Conservation (phyloP, 2,329 filamentous ascomycete genomes). For the Waltergamsia citrina region DNA sequence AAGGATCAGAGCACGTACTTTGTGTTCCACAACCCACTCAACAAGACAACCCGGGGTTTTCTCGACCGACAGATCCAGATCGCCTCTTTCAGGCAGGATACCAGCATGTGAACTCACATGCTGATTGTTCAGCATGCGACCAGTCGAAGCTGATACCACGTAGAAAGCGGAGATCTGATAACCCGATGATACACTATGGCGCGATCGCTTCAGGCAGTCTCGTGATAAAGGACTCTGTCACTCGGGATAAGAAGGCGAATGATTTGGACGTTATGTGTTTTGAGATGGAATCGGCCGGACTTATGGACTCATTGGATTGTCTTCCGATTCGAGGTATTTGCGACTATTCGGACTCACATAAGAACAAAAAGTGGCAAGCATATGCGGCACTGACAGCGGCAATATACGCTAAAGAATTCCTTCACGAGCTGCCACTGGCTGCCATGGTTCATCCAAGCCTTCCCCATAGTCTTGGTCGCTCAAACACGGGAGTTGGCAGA, state of each 20-base stretch:
- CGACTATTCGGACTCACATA: constrained; percentile 28
- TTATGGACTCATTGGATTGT: constrained; percentile 15
- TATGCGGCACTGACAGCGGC: constrained; percentile 24
- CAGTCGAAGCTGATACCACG: constrained; percentile 2
- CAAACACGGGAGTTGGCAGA: too few species aligned
- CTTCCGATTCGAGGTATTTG: constrained; percentile 25
- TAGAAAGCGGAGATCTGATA: not conserved
- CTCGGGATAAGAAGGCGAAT: constrained; percentile 9
- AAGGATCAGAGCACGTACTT: not conserved
- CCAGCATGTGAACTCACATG: not conserved
- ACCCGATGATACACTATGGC: constrained; percentile 7
- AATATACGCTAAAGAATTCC: constrained; percentile 7
- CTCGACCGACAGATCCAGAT: constrained; percentile 1
- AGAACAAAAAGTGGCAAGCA: constrained; percentile 22
- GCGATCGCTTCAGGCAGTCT: constrained; percentile 10
- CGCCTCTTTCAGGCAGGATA: constrained; percentile 2
- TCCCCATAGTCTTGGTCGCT: not conserved
- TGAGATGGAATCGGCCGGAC: constrained; percentile 19
- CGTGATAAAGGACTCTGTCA: constrained; percentile 11
- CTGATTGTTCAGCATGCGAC: constrained; percentile 4
- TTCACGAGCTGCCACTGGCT: constrained; percentile 1
- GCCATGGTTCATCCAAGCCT: not conserved
- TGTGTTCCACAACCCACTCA: not conserved
- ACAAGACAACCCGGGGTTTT: not conserved
- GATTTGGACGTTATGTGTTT: constrained; percentile 11